Base-by-base conservation (phyloP, 129 eudicot genomes). In the Flaveria sonorensis region DNA sequence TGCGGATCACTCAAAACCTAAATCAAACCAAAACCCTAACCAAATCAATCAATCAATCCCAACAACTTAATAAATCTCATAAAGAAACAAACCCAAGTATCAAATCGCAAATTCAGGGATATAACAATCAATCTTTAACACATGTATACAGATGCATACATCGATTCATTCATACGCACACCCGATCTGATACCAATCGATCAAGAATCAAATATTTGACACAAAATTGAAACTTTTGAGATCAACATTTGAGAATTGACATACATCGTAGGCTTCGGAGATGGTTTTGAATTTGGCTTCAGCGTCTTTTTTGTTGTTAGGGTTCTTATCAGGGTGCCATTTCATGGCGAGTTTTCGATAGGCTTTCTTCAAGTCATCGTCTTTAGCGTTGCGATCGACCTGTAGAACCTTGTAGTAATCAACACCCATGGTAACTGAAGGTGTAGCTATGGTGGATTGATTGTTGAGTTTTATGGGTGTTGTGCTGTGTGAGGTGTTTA, bases 251-350 rank as follows among this genome's bases (percentile, higher is more conserved):
- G 61, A 20, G 19, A 16, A 24, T 21, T 36, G 6, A 28, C 67
- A 15, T 81, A 92, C 98, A 57, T 92, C 98, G 68, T 92, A 92
- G 36, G 98, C 98, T 65, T 92, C 98, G 56, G 98, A 92, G 74
- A 92, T 92, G 40, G 83, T 85, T 73, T 89, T 89, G 92, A 92
- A 92, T 89, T 89, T 92, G 56, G 96, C 91, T 79, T 92, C 97
- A 47, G 97, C 96, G 14, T 89, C 96, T 30, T 87, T 89, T 73
- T 92, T 92, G 82, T 80, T 92, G 39, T 89, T 89, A 74, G 95
- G 97, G 95, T 92, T 92, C 79, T 91, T 91, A 48, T 91, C 94
- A 60, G 97, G 97, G 64, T 91, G 97, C 97, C 97, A 91, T 73
- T 81, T 90, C 93, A 90, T 90, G 40, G 91, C 96, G 50, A 90